Evolutionary conservation across 176 grass and related monocot species (phyloP).

Genomic region (Miscanthus lutarioriparius): DNA sequence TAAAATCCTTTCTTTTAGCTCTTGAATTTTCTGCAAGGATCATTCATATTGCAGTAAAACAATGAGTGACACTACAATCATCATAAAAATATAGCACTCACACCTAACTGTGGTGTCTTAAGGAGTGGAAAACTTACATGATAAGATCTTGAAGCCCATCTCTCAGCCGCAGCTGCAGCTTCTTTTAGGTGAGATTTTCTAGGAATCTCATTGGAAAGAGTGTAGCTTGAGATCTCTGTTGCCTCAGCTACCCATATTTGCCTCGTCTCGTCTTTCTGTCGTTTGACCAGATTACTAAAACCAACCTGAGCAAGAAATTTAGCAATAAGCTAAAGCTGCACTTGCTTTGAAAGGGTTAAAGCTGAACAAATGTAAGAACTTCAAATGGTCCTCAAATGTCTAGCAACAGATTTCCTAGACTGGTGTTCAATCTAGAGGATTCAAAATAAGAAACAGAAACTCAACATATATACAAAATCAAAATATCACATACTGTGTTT

Average conservation of each 20-base stretch:
- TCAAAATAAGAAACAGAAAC: constrained; percentile 20
- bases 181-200: constrained; percentile 78
- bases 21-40: constrained; percentile 60
- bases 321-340: constrained; percentile 34
- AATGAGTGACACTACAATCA: constrained; percentile 3
- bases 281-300: constrained; percentile 83
- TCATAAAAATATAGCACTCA: constrained; percentile 28
- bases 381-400: background rate
- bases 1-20: constrained; percentile 60
- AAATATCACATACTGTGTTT: constrained; percentile 62
- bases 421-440: constrained; percentile 10
- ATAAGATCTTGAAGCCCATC: constrained; percentile 72
- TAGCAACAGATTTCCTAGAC: constrained; percentile 5
- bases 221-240: constrained; percentile 62
- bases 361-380: constrained; percentile 11
- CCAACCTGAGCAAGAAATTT: constrained; percentile 64
- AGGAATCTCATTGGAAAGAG: constrained; percentile 58
- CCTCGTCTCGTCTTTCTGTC: constrained; percentile 75
- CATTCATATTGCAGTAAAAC: constrained; percentile 19
- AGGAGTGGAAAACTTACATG: constrained; percentile 49
- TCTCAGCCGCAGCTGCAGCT: constrained; percentile 50
- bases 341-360: constrained; percentile 30
- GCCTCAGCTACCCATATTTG: constrained; percentile 85
- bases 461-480: constrained; percentile 10
- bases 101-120: background rate